Evolutionary conservation across 73 alveolate species (phyloP), one percentile per base, ranked within the genome.

Genomic region (Symbiodinium pilosum): DNA sequence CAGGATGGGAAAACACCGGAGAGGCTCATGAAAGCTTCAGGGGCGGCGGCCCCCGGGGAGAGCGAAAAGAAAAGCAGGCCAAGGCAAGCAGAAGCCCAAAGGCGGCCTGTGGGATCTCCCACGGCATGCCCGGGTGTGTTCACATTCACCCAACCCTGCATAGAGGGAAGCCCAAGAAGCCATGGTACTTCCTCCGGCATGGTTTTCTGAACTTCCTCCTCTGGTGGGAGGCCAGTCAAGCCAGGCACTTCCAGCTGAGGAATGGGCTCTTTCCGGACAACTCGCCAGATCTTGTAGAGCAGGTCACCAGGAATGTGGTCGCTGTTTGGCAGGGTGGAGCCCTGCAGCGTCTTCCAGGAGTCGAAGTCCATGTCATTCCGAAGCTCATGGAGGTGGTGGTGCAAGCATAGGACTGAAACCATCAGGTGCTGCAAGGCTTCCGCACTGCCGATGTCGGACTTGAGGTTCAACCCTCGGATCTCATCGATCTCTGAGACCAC

Each of bases 31-130:
- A 81, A 88, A 38, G 95, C 95, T 64, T 88, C 95, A 0, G 95
- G 95, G 36, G 95, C 95, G 1, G 91, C 95, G 6, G 95, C 71
- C 21, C 38, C 42, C 6, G 95, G 95, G 12, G 95, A 59, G 32
- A 88, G 44, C 34, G 95, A 88, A 14, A 88, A 88, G 86, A 40
- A 88, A 36, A 88, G 47, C 47, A 88, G 28, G 16, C 95, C 95
- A 83, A 88, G 52, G n/a, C 86, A 88, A 30, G 68, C 43, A 71
- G 75, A 41, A 71, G 81, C 87, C 95, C 95, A 88, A 26, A 88
- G 87, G 18, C 51, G 73, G 36, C 69, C 43, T 59, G 39, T 88
- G 87, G 43, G 44, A 68, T 88, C 77, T 32, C 94, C 94, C 28
- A 51, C 56, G 0, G 59, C 95, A 40, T 40, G 95, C 32, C 69